Percentiles rank a stretch among this genome's conserved stretches.
phyloP scores from a whole-genome alignment of 495 filamentous ascomycete species.

The Friedmanniomyces simplex region DNA sequence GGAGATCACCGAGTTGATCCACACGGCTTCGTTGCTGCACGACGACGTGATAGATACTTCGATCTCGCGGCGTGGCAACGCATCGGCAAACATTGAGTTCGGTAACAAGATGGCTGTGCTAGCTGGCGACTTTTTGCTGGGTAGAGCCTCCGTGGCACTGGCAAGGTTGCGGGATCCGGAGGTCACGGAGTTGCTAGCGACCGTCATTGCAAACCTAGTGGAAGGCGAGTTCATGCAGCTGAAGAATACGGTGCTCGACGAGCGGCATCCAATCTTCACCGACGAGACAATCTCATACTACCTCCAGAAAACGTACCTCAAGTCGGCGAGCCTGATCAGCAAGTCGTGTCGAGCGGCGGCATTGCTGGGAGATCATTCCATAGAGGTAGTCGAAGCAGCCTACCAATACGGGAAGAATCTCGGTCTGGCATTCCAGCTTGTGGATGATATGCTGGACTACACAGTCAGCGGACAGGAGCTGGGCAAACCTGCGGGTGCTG shows the following conservation, averaged over 20 bases:
- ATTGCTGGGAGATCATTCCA: constrained; percentile 65
- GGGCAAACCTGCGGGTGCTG: constrained; percentile 89
- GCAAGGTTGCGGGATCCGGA: constrained; percentile 85
- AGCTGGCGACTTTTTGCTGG: constrained; percentile 88
- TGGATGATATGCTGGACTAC: constrained; percentile 97
- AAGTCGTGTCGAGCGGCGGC: constrained; percentile 90
- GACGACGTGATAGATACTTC: constrained; percentile 98
- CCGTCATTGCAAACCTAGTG: constrained; percentile 92
- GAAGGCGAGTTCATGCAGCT: constrained; percentile 99
- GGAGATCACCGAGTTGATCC: constrained; percentile 94
- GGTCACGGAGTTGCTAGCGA: constrained; percentile 86
- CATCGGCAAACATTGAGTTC: constrained; percentile 84
- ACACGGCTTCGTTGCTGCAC: constrained; percentile 90
- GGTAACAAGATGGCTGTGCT: constrained; percentile 99
- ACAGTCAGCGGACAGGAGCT: constrained; percentile 73
- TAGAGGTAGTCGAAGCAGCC: constrained; percentile 75
- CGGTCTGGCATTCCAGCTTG: constrained; percentile 92
- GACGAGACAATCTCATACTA: constrained; percentile 87
- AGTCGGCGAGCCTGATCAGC: constrained; percentile 88
- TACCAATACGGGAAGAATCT: constrained; percentile 88
- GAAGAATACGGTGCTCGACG: constrained; percentile 86
- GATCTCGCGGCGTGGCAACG: constrained; percentile 64
- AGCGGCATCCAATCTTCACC: constrained; percentile 67
- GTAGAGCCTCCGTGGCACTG: constrained; percentile 84
- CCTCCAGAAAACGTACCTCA: constrained; percentile 97